Evolutionary conservation across 495 filamentous ascomycete genomes (phyloP).

Genomic region (Annulohypoxylon stygium): DNA sequence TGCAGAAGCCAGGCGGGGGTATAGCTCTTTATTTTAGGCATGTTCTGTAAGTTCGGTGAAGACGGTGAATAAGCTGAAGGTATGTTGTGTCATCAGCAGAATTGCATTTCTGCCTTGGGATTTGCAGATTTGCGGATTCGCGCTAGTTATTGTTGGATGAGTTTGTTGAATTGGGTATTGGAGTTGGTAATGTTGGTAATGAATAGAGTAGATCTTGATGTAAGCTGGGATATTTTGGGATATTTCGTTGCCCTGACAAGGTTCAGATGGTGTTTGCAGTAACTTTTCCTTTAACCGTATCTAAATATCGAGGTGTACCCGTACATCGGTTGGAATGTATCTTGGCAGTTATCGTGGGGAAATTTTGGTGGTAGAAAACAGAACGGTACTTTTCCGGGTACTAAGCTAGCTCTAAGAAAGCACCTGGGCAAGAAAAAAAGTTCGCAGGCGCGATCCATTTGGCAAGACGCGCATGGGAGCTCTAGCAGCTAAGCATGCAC

Average conservation of each 20-base stretch:
- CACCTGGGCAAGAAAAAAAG: not conserved
- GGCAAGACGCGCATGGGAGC: slow-evolving; percentile 31
- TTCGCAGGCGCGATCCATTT: slow-evolving; percentile 30
- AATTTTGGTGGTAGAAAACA: slow-evolving; percentile 20
- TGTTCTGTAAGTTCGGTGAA: slow-evolving; percentile 50
- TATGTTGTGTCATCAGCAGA: slow-evolving; percentile 32
- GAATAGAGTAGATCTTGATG: slow-evolving; percentile 16
- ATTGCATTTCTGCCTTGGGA: slow-evolving; percentile 42
- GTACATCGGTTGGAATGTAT: not conserved
- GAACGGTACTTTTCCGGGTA: slow-evolving; percentile 15
- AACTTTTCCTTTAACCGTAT: slow-evolving; percentile 9
- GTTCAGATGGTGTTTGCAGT: slow-evolving; percentile 14
- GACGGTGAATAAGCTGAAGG: not conserved
- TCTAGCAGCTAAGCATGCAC: not conserved
- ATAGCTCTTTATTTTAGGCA: slow-evolving; percentile 85
- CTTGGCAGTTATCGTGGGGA: not conserved
- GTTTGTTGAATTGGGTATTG: not conserved
- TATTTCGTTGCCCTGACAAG: slow-evolving; percentile 29
- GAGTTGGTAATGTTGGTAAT: slow-evolving; percentile 12
- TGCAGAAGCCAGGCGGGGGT: slow-evolving; percentile 85
- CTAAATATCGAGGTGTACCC: not conserved
- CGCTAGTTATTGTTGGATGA: slow-evolving; percentile 19
- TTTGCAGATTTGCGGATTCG: slow-evolving; percentile 15
- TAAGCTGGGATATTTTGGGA: not conserved
- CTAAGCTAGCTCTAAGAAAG: slow-evolving; percentile 7